A percentile compares a stretch with the other conserved stretches of the same genome.
Conservation (phyloP, 139 green algal species). For the Deuterostichococcus epilithicus region DNA sequence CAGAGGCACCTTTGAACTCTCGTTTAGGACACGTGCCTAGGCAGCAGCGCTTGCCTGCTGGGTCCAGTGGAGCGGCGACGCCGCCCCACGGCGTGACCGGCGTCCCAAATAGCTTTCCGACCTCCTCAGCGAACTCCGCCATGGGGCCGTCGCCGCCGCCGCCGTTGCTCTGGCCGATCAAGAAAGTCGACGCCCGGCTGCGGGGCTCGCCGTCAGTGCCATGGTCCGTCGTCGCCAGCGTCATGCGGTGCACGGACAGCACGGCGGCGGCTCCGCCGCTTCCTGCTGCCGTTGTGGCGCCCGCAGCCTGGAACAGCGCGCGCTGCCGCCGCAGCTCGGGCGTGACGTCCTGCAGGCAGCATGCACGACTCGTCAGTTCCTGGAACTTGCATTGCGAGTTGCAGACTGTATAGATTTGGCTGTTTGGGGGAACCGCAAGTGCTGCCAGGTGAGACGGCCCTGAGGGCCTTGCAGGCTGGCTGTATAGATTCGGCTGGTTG, state of each 20-base stretch:
- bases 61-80: constrained; percentile 40
- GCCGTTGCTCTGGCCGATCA: constrained; percentile 43
- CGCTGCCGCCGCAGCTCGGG: not conserved
- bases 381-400: not conserved
- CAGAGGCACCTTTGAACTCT: not conserved
- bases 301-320: not conserved
- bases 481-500: constrained; percentile 59
- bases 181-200: too few relatives aligned
- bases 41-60: not conserved
- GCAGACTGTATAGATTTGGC: constrained; percentile 2
- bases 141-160: constrained; percentile 7
- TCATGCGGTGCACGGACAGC: not conserved
- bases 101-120: constrained; percentile 40
- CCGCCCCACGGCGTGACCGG: constrained; percentile 60
- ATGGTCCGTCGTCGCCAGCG: constrained; percentile 12
- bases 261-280: constrained; percentile 2
- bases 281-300: constrained; percentile 1
- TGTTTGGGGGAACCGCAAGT: not conserved
- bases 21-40: constrained; percentile 1
- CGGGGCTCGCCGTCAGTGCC: constrained; percentile 3
- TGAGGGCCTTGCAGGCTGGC: not conserved
- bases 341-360: not conserved
- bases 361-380: not conserved
- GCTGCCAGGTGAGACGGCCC: not conserved
- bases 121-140: constrained; percentile 27